phyloP scores from a whole-genome alignment of 2,329 filamentous ascomycete genomes.

The Alternaria gaisen region DNA sequence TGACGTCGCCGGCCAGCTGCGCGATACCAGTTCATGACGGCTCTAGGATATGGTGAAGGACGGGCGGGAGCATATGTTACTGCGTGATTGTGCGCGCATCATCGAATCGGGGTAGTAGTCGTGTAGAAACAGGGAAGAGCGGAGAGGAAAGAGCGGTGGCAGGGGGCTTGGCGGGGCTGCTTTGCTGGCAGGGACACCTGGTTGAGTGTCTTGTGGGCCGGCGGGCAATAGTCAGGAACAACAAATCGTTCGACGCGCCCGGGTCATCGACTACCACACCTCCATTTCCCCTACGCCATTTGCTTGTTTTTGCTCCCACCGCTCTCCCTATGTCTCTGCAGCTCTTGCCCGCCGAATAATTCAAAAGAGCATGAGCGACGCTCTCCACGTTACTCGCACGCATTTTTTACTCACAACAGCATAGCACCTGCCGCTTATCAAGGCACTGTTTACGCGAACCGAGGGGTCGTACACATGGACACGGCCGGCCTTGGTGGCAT shows the following conservation, averaged over 20 bases:
- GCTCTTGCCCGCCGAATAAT: background rate
- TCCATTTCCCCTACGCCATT: constrained; percentile 9
- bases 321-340: constrained; percentile 21
- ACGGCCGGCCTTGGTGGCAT: constrained; percentile 38
- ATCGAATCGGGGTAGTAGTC: constrained; percentile 7
- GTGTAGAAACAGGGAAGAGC: constrained; percentile 12
- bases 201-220: constrained; percentile 12
- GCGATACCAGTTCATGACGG: background rate
- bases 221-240: constrained; percentile 22
- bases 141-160: constrained; percentile 16
- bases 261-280: background rate
- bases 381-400: constrained; percentile 9
- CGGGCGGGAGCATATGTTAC: background rate
- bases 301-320: constrained; percentile 3
- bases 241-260: constrained; percentile 18
- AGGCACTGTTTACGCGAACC: constrained; percentile 2
- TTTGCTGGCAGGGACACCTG: constrained; percentile 22
- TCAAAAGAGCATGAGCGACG: constrained; percentile 33
- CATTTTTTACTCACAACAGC: constrained; percentile 6
- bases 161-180: constrained; percentile 26
- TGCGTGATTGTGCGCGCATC: background rate
- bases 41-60: background rate
- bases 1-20: constrained; percentile 26
- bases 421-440: background rate
- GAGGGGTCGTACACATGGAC: constrained; percentile 29